phyloP scores from a whole-genome alignment of 202 grass and related monocot species.

The Musa balbisiana region DNA sequence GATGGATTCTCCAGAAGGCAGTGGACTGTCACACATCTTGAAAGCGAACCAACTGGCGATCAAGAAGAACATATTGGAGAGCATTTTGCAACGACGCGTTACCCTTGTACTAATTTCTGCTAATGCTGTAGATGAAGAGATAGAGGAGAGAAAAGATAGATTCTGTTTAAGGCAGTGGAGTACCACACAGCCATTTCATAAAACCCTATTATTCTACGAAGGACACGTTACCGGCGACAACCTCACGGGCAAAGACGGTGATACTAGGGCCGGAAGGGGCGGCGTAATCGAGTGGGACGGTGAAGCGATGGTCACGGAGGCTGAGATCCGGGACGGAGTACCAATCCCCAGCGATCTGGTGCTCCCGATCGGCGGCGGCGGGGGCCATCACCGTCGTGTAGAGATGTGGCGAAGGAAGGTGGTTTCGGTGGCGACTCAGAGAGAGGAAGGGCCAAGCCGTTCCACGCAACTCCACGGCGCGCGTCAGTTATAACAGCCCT shows the following conservation, averaged over 20 bases:
- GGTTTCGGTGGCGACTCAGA: neutral
- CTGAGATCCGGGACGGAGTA: slow-evolving; percentile 64
- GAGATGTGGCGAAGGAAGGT: neutral
- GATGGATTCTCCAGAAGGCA: too few relatives aligned
- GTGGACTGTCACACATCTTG: too few relatives aligned
- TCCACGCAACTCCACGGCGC: neutral
- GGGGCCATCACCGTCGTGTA: slow-evolving; percentile 18
- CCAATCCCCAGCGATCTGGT: slow-evolving; percentile 53
- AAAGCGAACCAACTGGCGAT: too few relatives aligned
- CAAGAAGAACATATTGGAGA: too few relatives aligned
- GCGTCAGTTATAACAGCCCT: neutral
- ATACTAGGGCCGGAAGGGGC: slow-evolving; percentile 22
- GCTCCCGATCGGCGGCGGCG: neutral
- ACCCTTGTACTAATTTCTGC: neutral
- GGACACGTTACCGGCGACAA: slow-evolving; percentile 46
- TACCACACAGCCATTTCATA: neutral
- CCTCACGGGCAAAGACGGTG: slow-evolving; percentile 82
- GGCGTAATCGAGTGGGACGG: slow-evolving; percentile 72
- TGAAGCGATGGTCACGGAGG: slow-evolving; percentile 74
- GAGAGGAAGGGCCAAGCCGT: neutral
- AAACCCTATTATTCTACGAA: neutral
- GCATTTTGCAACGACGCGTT: too few relatives aligned
- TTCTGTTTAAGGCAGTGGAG: too few relatives aligned
- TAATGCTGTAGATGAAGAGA: neutral
- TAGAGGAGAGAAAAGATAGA: neutral